phyloP scores from a whole-genome alignment of 345 rosid genomes.

The Hibiscus trionum region DNA sequence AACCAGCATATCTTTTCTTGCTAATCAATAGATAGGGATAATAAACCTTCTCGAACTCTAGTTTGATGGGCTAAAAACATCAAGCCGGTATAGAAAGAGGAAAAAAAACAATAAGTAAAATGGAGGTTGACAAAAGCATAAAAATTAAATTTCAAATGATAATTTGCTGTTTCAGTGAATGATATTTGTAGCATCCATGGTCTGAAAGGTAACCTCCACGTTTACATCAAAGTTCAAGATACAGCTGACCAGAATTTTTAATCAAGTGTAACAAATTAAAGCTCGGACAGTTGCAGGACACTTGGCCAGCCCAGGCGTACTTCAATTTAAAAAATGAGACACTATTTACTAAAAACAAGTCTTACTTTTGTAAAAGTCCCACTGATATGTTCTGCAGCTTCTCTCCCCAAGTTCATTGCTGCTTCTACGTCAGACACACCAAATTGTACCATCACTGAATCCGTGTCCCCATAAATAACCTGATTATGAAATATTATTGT shows the following conservation, averaged over 20 bases:
- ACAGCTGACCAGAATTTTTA: not conserved
- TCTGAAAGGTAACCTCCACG: not conserved
- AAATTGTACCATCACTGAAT: slow-evolving; percentile 99
- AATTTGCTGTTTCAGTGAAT: not conserved
- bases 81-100: not conserved
- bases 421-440: slow-evolving; percentile 68
- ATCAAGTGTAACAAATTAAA: not conserved
- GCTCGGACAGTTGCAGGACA: not conserved
- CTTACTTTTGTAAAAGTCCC: slow-evolving; percentile 75
- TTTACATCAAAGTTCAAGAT: not conserved
- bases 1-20: slow-evolving; percentile 99
- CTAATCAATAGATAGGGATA: slow-evolving; percentile 87
- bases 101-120: not conserved
- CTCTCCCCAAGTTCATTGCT: slow-evolving; percentile 89
- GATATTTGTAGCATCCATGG: not conserved
- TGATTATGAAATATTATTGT: slow-evolving; percentile 19
- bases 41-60: slow-evolving; percentile 97
- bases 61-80: slow-evolving; percentile 76
- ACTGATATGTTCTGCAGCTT: slow-evolving; percentile 88
- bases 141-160: not conserved
- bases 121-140: not conserved
- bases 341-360: slow-evolving; percentile 5
- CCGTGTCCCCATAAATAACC: slow-evolving; percentile 98
- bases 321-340: not conserved
- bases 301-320: not conserved